A percentile compares a stretch with the other conserved stretches of the same genome.
Conservation (phyloP, 495 filamentous ascomycete species). For the Xylaria curta region DNA sequence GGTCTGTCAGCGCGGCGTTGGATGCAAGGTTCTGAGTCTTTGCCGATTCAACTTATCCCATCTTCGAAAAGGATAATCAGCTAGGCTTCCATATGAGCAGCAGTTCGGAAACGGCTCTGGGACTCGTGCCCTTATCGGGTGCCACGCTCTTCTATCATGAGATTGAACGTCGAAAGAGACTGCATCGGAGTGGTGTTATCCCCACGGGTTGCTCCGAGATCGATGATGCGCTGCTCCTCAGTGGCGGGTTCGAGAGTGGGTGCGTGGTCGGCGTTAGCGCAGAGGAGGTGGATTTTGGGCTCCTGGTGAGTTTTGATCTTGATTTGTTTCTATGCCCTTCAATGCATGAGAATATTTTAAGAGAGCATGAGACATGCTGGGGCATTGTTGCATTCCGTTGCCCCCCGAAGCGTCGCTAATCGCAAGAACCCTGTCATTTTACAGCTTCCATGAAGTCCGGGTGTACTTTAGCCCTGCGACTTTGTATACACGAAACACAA, state of each 20-base stretch:
- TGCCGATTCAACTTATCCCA: neutral
- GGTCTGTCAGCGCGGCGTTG: neutral
- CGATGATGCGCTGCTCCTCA: slow-evolving; percentile 52
- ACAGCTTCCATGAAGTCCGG: neutral
- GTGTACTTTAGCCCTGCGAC: neutral
- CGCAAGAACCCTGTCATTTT: neutral
- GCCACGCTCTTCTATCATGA: slow-evolving; percentile 41
- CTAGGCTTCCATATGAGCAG: neutral
- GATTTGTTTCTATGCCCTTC: slow-evolving; percentile 13
- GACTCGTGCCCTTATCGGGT: slow-evolving; percentile 25
- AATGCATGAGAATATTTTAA: neutral
- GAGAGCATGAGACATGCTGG: neutral
- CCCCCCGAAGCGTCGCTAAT: neutral
- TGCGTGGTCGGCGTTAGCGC: slow-evolving; percentile 57
- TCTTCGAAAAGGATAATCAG: neutral
- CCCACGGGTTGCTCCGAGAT: slow-evolving; percentile 51
- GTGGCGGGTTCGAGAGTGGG: slow-evolving; percentile 54
- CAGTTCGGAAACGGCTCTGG: slow-evolving; percentile 16
- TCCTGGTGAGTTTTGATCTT: slow-evolving; percentile 43
- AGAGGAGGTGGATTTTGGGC: slow-evolving; percentile 47
- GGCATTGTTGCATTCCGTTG: neutral
- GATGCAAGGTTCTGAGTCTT: neutral
- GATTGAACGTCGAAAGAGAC: slow-evolving; percentile 28
- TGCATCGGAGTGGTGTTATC: slow-evolving; percentile 30
- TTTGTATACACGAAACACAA: neutral